Percentiles rank a stretch among this genome's conserved stretches.
phyloP scores from a whole-genome alignment of 1,284 basidiomycete genomes.

The Sanghuangporus baumii region DNA sequence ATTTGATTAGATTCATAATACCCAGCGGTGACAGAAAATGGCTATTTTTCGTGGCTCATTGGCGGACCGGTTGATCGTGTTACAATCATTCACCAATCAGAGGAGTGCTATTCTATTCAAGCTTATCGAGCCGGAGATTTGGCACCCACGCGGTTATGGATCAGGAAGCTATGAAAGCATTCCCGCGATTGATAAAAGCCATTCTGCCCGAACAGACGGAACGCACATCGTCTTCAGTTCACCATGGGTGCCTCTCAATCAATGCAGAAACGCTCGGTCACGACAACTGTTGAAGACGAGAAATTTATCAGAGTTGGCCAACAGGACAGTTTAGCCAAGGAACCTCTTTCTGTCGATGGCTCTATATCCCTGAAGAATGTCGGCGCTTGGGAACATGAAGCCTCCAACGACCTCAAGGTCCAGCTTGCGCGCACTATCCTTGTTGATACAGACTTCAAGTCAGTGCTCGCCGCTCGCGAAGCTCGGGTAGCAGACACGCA shows the following conservation, averaged over 20 bases:
- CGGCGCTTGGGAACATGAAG: constrained; percentile 58
- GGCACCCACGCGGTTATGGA: too few species aligned
- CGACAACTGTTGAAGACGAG: not conserved
- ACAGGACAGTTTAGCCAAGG: constrained; percentile 7
- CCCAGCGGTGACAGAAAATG: too few species aligned
- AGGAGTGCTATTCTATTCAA: too few species aligned
- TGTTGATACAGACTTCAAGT: constrained; percentile 64
- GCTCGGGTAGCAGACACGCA: constrained; percentile 66
- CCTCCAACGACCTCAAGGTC: constrained; percentile 56
- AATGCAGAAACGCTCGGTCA: not conserved
- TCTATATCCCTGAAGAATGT: constrained; percentile 54
- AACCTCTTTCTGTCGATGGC: constrained; percentile 40
- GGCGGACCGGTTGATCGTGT: too few species aligned
- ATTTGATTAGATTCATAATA: too few species aligned
- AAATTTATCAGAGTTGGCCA: not conserved
- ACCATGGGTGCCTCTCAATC: not conserved
- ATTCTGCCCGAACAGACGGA: not conserved
- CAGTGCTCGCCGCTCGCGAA: constrained; percentile 60
- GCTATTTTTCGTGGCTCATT: too few species aligned
- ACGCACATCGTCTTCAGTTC: not conserved
- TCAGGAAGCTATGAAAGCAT: not conserved
- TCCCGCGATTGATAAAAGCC: not conserved
- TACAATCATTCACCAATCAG: too few species aligned
- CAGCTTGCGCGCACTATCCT: constrained; percentile 82
- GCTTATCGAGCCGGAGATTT: too few species aligned